These are phyloP conservation scores for Trypanosoma grayi DNA, from an alignment of 208 protist species.

Conservation along the genomic window DNA sequence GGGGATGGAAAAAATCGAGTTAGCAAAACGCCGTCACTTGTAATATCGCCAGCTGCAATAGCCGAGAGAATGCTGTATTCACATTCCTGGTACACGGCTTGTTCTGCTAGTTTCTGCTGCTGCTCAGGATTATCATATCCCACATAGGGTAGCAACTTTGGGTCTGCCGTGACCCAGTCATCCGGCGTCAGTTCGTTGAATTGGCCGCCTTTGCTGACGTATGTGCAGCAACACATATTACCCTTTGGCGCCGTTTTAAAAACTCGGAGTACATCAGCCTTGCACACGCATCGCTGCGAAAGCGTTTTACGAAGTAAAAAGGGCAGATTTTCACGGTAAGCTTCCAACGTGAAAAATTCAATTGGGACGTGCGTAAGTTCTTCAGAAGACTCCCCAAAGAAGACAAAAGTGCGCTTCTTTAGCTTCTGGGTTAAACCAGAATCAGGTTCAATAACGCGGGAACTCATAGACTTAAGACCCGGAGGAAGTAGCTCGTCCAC, in stretches of 20 bases:
- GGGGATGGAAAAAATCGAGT: conserved; percentile 91
- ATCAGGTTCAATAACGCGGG: conserved; percentile 85
- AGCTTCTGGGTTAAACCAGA: conserved; percentile 30
- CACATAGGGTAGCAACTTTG: conserved; percentile 59
- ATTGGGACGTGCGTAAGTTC: conserved; percentile 89
- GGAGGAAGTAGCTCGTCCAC: conserved; percentile 84
- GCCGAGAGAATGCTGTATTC: conserved; percentile 90
- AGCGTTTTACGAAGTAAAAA: conserved; percentile 87
- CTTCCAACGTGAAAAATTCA: conserved; percentile 92
- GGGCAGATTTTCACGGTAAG: conserved; percentile 88
- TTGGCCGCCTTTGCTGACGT: conserved; percentile 87
- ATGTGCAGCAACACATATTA: conserved; percentile 70
- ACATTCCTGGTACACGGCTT: conserved; percentile 85
- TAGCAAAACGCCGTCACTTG: conserved; percentile 88
- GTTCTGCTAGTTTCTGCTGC: conserved; percentile 72
- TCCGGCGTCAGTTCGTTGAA: conserved; percentile 81
- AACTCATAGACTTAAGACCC: conserved; percentile 83
- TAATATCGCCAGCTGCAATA: conserved; percentile 89
- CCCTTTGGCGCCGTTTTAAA: conserved; percentile 82
- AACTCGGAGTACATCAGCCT: conserved; percentile 60
- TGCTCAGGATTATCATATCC: conserved; percentile 65
- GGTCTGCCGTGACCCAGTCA: conserved; percentile 85
- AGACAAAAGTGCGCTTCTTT: conserved; percentile 85
- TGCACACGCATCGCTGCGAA: conserved; percentile 54
- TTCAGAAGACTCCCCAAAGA: conserved; percentile 72